Conservation (phyloP, 306 rosid species). For the Sesbania bispinosa region DNA sequence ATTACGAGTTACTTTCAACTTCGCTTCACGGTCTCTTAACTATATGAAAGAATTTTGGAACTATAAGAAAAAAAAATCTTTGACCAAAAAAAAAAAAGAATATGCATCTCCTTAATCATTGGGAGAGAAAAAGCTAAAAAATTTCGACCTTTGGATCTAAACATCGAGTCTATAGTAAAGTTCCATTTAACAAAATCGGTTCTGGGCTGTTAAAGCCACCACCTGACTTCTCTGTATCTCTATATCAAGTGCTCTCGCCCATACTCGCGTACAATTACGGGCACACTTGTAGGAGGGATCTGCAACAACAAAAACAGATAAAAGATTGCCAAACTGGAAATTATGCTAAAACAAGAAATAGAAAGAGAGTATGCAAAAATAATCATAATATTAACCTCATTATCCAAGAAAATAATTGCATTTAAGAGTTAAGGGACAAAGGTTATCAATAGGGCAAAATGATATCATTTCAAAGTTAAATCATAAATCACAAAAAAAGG, state of each 20-base stretch:
- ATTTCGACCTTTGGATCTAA: background rate
- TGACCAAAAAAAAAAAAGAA: too few species aligned
- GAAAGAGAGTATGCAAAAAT: background rate
- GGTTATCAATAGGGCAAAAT: too few species aligned
- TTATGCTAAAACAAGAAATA: background rate
- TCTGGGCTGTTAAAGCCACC: background rate
- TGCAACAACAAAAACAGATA: slow-evolving; percentile 28
- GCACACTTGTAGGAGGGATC: slow-evolving; percentile 89
- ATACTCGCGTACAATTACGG: slow-evolving; percentile 83
- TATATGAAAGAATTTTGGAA: background rate
- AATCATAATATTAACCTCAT: background rate
- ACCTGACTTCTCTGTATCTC: slow-evolving; percentile 20
- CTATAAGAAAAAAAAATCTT: too few species aligned
- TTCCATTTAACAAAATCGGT: background rate
- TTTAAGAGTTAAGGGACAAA: background rate
- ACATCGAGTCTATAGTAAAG: background rate
- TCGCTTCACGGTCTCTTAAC: background rate
- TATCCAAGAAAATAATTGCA: background rate
- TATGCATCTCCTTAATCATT: background rate
- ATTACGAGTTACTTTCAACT: background rate
- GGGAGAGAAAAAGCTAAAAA: background rate
- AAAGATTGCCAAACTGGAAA: background rate
- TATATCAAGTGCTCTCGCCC: slow-evolving; percentile 52
- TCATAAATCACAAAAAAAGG: background rate
- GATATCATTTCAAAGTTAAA: slow-evolving; percentile 2